Conservation (phyloP, 192 early-diverging fungal species). For the Gonapodya prolifera region DNA sequence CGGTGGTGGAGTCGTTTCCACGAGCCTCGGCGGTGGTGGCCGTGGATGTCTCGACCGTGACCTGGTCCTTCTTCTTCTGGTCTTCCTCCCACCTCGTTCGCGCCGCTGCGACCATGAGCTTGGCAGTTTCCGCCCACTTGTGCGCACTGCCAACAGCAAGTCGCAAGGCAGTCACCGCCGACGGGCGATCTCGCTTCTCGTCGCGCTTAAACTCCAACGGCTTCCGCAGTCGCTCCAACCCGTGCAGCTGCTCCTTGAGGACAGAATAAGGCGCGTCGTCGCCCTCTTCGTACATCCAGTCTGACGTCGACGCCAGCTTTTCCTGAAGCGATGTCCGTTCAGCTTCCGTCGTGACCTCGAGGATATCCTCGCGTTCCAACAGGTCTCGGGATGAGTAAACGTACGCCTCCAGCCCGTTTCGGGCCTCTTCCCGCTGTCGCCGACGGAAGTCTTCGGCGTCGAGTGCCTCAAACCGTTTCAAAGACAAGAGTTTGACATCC, state of each 20-base stretch:
- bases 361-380: conserved; percentile 59
- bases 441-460: conserved; percentile 61
- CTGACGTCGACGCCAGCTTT: conserved; percentile 41
- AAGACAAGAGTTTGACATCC: conserved; percentile 24
- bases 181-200: conserved; percentile 46
- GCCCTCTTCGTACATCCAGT: conserved; percentile 79
- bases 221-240: conserved; percentile 26
- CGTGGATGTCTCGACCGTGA: conserved; percentile 14
- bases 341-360: conserved; percentile 50
- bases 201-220: conserved; percentile 24
- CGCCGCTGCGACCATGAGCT: conserved; percentile 28
- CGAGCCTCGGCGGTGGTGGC: not conserved
- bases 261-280: conserved; percentile 40
- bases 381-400: conserved; percentile 78
- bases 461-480: conserved; percentile 41
- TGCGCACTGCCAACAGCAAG: conserved; percentile 32
- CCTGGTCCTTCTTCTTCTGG: conserved; percentile 35
- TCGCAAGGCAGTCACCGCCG: conserved; percentile 27
- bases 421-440: conserved; percentile 62
- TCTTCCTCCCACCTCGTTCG: conserved; percentile 15
- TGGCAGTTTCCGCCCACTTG: conserved; percentile 25
- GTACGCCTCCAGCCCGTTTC: conserved; percentile 81
- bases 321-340: conserved; percentile 53
- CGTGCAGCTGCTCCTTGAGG: conserved; percentile 23
- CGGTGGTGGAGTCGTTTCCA: not conserved